Conservation (phyloP, 2,329 filamentous ascomycete genomes). For the Aspergillus pseudoglaucus region DNA sequence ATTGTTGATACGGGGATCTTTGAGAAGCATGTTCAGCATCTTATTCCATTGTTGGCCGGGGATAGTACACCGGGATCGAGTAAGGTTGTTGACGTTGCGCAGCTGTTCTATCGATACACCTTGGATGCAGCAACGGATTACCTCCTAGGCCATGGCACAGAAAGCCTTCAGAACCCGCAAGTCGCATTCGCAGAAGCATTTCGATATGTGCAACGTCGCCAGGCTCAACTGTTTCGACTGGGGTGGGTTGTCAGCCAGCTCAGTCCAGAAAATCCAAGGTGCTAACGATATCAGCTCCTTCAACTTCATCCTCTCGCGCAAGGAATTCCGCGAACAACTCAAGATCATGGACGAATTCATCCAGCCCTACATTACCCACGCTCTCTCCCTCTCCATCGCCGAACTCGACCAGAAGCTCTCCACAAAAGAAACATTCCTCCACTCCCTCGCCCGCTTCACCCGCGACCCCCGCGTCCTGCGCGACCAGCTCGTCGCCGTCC, state of each 20-base stretch:
- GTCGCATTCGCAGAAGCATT: conserved; percentile 77
- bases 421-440: conserved; percentile 77
- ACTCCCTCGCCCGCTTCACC: conserved; percentile 76
- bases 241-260: too few species aligned
- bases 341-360: conserved; percentile 69
- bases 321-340: conserved; percentile 57
- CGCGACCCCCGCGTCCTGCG: conserved; percentile 59
- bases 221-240: conserved; percentile 59
- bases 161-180: conserved; percentile 53
- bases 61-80: conserved; percentile 22
- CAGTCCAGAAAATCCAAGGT: too few species aligned
- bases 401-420: conserved; percentile 65
- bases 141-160: conserved; percentile 69
- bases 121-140: conserved; percentile 84
- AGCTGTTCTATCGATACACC: conserved; percentile 76
- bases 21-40: conserved; percentile 67
- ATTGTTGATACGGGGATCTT: conserved; percentile 78
- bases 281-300: too few species aligned
- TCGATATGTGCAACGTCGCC: conserved; percentile 67
- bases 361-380: conserved; percentile 67
- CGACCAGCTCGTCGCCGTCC: conserved; percentile 74
- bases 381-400: conserved; percentile 60
- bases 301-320: conserved; percentile 56
- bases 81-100: conserved; percentile 60
- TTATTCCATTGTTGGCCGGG: conserved; percentile 62